A percentile compares a stretch with the other conserved stretches of the same genome.
phyloP scores from a whole-genome alignment of 2,329 filamentous ascomycete genomes.

The Bipolaris sorokiniana region DNA sequence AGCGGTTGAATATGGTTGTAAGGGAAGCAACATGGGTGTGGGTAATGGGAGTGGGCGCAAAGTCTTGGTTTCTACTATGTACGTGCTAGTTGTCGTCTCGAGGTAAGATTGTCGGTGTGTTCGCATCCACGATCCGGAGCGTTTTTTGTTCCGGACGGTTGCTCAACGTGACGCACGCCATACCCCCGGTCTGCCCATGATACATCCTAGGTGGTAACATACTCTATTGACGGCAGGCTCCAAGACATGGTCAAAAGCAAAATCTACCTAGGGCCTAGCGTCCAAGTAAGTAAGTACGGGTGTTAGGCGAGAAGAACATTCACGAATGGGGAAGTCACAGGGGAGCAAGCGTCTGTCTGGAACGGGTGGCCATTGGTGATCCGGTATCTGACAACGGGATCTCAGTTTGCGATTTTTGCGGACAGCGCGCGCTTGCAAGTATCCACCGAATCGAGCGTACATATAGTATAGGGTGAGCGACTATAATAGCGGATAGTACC shows the following conservation, averaged over 20 bases:
- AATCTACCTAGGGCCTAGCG: not conserved
- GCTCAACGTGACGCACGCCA: not conserved
- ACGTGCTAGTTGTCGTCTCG: not conserved
- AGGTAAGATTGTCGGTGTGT: slow-evolving; percentile 8
- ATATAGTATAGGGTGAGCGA: slow-evolving; percentile 10
- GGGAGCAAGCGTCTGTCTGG: not conserved
- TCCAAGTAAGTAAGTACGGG: not conserved
- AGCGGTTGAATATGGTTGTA: not conserved
- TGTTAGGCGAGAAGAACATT: slow-evolving; percentile 2
- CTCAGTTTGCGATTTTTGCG: slow-evolving; percentile 14
- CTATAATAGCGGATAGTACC: slow-evolving; percentile 9
- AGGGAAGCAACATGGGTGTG: not conserved
- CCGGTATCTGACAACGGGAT: slow-evolving; percentile 6
- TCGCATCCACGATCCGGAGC: slow-evolving; percentile 1
- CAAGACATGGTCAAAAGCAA: slow-evolving; percentile 2
- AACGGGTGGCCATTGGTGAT: slow-evolving; percentile 1
- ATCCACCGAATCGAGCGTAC: slow-evolving; percentile 3
- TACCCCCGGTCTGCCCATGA: too few relatives aligned
- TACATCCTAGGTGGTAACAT: too few relatives aligned
- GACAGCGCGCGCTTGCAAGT: slow-evolving; percentile 6
- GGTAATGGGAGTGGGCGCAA: not conserved
- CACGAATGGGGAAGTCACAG: slow-evolving; percentile 1
- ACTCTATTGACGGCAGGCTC: not conserved
- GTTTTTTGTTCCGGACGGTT: not conserved
- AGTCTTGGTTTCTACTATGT: not conserved